phyloP scores from a whole-genome alignment of 345 rosid genomes.

The Salix brachista region DNA sequence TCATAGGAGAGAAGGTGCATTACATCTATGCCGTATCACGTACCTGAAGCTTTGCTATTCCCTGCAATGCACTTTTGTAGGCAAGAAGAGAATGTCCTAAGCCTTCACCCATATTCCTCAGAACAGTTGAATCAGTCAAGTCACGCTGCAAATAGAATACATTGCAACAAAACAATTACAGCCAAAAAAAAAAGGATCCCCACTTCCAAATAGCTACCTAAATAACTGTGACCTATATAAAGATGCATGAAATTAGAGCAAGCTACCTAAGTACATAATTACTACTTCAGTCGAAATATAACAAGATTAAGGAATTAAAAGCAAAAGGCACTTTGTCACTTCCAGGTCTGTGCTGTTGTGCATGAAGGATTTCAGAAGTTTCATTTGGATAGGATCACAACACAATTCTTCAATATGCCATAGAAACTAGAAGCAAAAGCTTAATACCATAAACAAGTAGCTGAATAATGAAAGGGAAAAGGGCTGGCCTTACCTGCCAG shows the following conservation, averaged over 20 bases:
- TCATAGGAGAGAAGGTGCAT: neutral
- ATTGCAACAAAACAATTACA: neutral
- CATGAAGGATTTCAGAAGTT: neutral
- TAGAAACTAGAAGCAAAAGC: neutral
- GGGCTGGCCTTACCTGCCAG: slow-evolving; percentile 63
- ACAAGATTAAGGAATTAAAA: neutral
- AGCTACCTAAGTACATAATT: slow-evolving; percentile 1
- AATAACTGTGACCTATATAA: neutral
- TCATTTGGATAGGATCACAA: neutral
- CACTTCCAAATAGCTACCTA: neutral
- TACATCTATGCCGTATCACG: slow-evolving; percentile 3
- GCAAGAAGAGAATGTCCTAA: slow-evolving; percentile 94
- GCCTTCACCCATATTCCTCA: slow-evolving; percentile 93
- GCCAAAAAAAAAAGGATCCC: neutral
- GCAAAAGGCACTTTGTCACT: neutral
- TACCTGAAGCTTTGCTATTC: slow-evolving; percentile 90
- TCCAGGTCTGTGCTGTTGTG: neutral
- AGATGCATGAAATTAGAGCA: neutral
- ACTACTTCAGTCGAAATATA: neutral
- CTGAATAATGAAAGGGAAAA: neutral
- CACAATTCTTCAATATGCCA: neutral
- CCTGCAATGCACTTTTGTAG: slow-evolving; percentile 82
- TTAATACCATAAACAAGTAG: neutral
- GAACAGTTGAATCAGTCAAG: slow-evolving; percentile 88
- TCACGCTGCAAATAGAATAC: slow-evolving; percentile 60